Conservation (phyloP, 2,329 filamentous ascomycete genomes). For the Dendrostoma leiphaemia region DNA sequence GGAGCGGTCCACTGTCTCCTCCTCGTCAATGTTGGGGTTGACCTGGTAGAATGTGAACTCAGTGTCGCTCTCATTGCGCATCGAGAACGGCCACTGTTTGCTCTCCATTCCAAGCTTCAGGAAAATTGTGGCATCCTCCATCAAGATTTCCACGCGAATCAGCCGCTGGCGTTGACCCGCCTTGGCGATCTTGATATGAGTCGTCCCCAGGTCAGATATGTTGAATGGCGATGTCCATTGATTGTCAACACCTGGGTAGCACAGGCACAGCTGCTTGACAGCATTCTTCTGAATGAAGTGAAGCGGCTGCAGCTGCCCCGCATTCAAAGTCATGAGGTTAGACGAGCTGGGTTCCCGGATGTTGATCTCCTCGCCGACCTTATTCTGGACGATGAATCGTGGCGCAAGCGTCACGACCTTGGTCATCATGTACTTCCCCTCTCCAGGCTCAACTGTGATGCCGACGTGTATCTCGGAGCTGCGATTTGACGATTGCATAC, state of each 20-base stretch:
- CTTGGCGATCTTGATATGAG: conserved; percentile 91
- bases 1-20: conserved; percentile 77
- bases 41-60: conserved; percentile 97
- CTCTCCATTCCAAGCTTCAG: conserved; percentile 85
- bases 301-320: conserved; percentile 78
- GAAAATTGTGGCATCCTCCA: conserved; percentile 94
- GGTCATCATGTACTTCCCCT: conserved; percentile 97
- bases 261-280: conserved; percentile 87
- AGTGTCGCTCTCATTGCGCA: conserved; percentile 95
- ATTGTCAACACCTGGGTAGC: conserved; percentile 91
- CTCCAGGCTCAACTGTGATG: conserved; percentile 82
- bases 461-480: conserved; percentile 86
- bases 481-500: conserved; percentile 70
- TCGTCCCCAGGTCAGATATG: conserved; percentile 89
- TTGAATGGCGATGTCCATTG: conserved; percentile 98
- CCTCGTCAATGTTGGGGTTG: conserved; percentile 88
- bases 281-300: conserved; percentile 83
- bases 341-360: conserved; percentile 91
- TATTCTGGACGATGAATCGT: conserved; percentile 91
- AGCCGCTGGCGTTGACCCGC: conserved; percentile 85
- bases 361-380: conserved; percentile 82
- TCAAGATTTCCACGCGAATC: conserved; percentile 81
- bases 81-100: conserved; percentile 97
- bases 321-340: conserved; percentile 73
- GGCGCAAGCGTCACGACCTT: conserved; percentile 93